Base-by-base conservation (phyloP, 73 alveolate species). In the Blepharisma stoltei region DNA sequence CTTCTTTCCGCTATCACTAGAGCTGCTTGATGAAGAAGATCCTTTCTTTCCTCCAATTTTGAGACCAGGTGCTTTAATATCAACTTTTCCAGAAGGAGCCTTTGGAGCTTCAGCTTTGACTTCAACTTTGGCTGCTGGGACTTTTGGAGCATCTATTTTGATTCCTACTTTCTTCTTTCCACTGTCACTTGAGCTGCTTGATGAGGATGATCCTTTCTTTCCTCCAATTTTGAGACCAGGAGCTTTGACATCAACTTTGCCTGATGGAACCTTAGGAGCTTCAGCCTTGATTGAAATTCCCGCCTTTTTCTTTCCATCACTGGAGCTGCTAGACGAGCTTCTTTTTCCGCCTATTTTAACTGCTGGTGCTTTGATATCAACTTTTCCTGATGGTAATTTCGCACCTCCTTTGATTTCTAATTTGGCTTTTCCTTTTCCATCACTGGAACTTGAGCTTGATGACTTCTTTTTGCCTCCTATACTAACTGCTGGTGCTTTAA, bases 101-200 rank as follows among this genome's bases (percentile, higher is more conserved):
- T 14, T 60, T 32, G 41, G 41, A 32, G 41, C 41, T 0, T 32
- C 41, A 0, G 5, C 48, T 25, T 60, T 25, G 45, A 60, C 4
- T 60, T 55, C 71, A 55, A 11, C 55, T 48, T 48, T 48, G 11
- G 11, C 55, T 48, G 55, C 11, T 48, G 55, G 55, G 11, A 48
- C 55, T n/a, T n/a, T n/a, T 7, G 55, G 11, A 48, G 55, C 20
- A 7, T 48, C 11, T 7, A 48, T 48, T 11, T 48, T 7, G 4
- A 50, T 25, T 60, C 23, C 41, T 32, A 3, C 23, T 25, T 60
- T 60, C 46, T 60, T 60, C 48, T 60, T 60, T 0, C 18, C 11
- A 60, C 18, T 2, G 2, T n/a, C 14, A 60, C 46, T 14, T 60
- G 73, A 60, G 14, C 46, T 14, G 2, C 46, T 14, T 1, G 65